Evolutionary conservation across 805 yeast genomes (phyloP).

Genomic region (Pichia kluyveri): DNA sequence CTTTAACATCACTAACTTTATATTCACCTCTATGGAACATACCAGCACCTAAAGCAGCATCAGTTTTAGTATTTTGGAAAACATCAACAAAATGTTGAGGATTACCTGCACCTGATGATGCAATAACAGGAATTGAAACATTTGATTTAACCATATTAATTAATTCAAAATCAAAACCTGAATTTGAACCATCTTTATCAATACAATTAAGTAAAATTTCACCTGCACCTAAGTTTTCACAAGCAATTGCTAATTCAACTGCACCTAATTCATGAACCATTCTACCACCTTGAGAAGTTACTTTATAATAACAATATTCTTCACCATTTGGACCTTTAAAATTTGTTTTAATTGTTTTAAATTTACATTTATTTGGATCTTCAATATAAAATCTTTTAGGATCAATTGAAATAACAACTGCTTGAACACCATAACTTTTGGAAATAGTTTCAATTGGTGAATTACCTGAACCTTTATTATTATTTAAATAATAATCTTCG

Average conservation of each 20-base stretch:
- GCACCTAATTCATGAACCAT: slow-evolving; percentile 85
- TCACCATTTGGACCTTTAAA: slow-evolving; percentile 85
- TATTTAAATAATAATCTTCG: slow-evolving; percentile 60
- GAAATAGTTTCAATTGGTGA: slow-evolving; percentile 94
- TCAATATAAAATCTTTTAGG: slow-evolving; percentile 81
- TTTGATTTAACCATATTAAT: slow-evolving; percentile 67
- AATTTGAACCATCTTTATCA: slow-evolving; percentile 93
- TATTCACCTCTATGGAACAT: slow-evolving; percentile 95
- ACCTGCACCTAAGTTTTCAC: slow-evolving; percentile 93
- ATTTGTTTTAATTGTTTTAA: slow-evolving; percentile 54
- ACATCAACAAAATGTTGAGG: slow-evolving; percentile 90
- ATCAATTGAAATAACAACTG: slow-evolving; percentile 97
- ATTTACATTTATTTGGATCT: slow-evolving; percentile 49
- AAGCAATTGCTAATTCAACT: slow-evolving; percentile 75
- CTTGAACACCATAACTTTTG: slow-evolving; percentile 88
- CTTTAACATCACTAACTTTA: slow-evolving; percentile 76
- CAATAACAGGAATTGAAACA: slow-evolving; percentile 87
- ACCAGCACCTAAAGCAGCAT: slow-evolving; percentile 98
- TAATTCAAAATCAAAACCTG: slow-evolving; percentile 87
- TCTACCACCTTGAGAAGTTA: slow-evolving; percentile 95
- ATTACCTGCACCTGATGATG: slow-evolving; percentile 94
- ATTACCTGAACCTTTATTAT: slow-evolving; percentile 53
- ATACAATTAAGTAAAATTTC: slow-evolving; percentile 89
- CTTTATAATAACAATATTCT: slow-evolving; percentile 84
- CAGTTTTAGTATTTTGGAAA: slow-evolving; percentile 70